Evolutionary conservation across 257 asterid species (phyloP), one percentile per base, ranked within the genome.

Genomic region (Scutellaria baicalensis): DNA sequence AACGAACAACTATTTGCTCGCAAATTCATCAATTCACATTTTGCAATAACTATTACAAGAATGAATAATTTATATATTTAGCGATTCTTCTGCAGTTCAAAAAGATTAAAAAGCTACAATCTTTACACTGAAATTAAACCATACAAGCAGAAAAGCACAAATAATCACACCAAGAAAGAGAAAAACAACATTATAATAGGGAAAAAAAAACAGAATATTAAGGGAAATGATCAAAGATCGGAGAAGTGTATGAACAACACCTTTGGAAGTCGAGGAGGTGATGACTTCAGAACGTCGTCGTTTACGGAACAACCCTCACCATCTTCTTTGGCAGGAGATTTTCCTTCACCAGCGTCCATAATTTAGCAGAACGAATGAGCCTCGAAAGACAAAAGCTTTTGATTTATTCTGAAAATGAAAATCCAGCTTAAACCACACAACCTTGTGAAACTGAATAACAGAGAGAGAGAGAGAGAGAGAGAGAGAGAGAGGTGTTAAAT

Each of bases 281-380:
- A 62, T 5, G 70, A 64, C 52, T 66, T 64, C 51, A 75, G 64
- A 14, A 61, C 35, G 42, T 56, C 39, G 67, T 51, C 57, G 76
- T 27, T 72, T 45, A 21, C 55, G 65, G 78, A 55, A 56, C 75
- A 69, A 58, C 69, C 76, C 67, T 79, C 90, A 52, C 71, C 82
- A 38, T 44, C 69, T 58, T 76, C 56, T 61, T 59, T 70, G 55
- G 84, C 18, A 31, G 60, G 62, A 69, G 86, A 80, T 48, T 77
- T 71, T 31, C 73, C 84, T 50, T 63, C 71, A 51, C 64, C 67
- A 73, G 83, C 7, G 57, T 83, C 95, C 96, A 90, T 87, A 36
- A n/a, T 65, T 78, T 59, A 48, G 49, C 9, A 10, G 42, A 35
- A 58, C 31, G 1, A 33, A 56, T 59, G 48, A 56, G 5, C 33